Conservation (phyloP, 1,284 basidiomycete species). For the Clitocybe nebularis region DNA sequence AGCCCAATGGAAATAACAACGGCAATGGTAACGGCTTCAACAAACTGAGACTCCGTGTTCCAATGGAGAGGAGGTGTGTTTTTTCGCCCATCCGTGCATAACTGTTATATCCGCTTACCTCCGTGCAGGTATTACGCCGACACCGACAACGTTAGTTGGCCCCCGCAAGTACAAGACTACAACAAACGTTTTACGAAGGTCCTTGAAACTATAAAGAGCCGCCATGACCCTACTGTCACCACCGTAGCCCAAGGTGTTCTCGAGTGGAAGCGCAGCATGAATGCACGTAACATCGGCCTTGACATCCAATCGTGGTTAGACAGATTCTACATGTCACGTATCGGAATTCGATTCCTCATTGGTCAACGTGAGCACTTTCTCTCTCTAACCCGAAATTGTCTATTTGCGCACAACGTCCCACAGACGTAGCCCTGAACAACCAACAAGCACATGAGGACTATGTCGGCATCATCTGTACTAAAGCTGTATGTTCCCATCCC, state of each 20-base stretch:
- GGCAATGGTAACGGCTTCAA: conserved; percentile 38
- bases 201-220: conserved; percentile 87
- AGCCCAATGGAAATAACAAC: conserved; percentile 25
- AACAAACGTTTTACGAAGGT: conserved; percentile 89
- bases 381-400: conserved; percentile 4
- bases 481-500: conserved; percentile 56
- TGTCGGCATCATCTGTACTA: conserved; percentile 97
- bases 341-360: conserved; percentile 94
- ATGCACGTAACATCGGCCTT: conserved; percentile 67
- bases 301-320: conserved; percentile 97
- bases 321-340: conserved; percentile 95
- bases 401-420: conserved; percentile 9
- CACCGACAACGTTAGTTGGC: conserved; percentile 71
- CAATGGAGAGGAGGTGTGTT: conserved; percentile 64
- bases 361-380: conserved; percentile 72
- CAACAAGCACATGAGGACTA: conserved; percentile 87
- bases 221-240: conserved; percentile 97
- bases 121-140: conserved; percentile 78
- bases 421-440: conserved; percentile 90
- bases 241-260: conserved; percentile 91
- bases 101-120: conserved; percentile 8
- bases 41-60: conserved; percentile 65
- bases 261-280: conserved; percentile 71
- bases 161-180: conserved; percentile 92
- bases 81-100: conserved; percentile 8